Evolutionary conservation across 2,329 filamentous ascomycete species (phyloP).

Genomic region (Botryosphaeria dothidea): DNA sequence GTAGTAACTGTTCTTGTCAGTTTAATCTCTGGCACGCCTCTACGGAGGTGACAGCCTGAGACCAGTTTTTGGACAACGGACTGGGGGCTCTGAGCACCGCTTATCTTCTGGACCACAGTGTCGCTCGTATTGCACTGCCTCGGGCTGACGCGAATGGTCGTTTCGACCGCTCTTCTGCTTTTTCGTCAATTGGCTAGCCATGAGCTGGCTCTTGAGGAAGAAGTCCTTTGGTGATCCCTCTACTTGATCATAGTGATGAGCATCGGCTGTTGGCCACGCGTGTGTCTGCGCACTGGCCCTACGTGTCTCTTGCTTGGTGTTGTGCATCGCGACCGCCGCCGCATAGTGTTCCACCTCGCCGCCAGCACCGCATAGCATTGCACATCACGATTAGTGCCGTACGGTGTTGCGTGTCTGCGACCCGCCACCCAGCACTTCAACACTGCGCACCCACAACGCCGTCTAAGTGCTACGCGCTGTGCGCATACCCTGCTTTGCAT

Average conservation of each 20-base stretch:
- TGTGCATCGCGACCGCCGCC: too few species aligned
- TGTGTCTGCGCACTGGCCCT: neutral
- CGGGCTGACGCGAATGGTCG: neutral
- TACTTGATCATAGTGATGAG: neutral
- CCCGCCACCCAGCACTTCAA: neutral
- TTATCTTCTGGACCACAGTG: neutral
- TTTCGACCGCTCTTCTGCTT: neutral
- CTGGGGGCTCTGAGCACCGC: neutral
- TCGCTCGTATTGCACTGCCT: neutral
- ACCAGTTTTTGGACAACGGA: neutral
- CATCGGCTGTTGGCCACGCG: neutral
- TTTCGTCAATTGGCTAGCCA: neutral
- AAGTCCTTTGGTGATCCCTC: neutral
- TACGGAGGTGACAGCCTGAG: neutral
- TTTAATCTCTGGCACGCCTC: neutral
- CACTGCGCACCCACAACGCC: neutral
- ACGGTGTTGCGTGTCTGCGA: neutral
- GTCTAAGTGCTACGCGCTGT: neutral
- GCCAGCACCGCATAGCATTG: too few species aligned
- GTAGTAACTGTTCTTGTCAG: neutral
- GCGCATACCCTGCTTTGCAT: neutral
- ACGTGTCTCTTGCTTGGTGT: neutral
- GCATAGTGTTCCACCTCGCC: too few species aligned
- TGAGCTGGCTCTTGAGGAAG: neutral
- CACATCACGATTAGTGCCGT: neutral